A percentile compares a stretch with the other conserved stretches of the same genome.
Conservation (phyloP, 1,284 basidiomycete genomes). For the Trametes versicolor region DNA sequence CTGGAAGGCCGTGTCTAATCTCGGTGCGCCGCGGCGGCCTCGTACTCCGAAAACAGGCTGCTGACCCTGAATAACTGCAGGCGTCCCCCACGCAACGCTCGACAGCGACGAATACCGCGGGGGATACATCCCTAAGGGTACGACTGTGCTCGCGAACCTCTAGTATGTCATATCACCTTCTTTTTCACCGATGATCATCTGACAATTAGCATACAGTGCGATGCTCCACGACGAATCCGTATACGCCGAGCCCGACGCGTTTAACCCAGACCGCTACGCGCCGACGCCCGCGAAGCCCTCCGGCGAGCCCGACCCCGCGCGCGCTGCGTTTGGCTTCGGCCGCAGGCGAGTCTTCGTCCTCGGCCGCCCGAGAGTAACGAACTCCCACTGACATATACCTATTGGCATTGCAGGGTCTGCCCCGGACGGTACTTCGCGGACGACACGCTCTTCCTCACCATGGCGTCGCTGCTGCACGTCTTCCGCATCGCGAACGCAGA, state of each 20-base stretch:
- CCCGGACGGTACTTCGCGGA: slow-evolving; percentile 32
- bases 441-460: slow-evolving; percentile 31
- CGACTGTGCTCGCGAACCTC: slow-evolving; percentile 29
- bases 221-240: slow-evolving; percentile 37
- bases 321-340: slow-evolving; percentile 23
- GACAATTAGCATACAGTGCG: slow-evolving; percentile 23
- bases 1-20: slow-evolving; percentile 9
- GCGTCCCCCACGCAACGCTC: slow-evolving; percentile 26
- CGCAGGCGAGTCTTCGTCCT: slow-evolving; percentile 7
- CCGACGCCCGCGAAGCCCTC: not conserved
- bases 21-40: not conserved
- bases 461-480: slow-evolving; percentile 30
- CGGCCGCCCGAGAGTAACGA: not conserved
- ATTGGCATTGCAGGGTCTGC: slow-evolving; percentile 32
- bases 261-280: slow-evolving; percentile 35
- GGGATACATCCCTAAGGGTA: slow-evolving; percentile 25
- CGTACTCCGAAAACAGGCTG: not conserved
- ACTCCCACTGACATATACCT: not conserved
- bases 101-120: slow-evolving; percentile 25
- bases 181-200: not conserved
- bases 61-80: slow-evolving; percentile 1
- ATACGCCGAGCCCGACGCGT: slow-evolving; percentile 35
- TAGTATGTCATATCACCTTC: slow-evolving; percentile 13
- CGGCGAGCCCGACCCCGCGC: slow-evolving; percentile 22
- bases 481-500: slow-evolving; percentile 27